Conservation (phyloP, 768 basidiomycete species). For the Phlegmacium glaucopus region DNA sequence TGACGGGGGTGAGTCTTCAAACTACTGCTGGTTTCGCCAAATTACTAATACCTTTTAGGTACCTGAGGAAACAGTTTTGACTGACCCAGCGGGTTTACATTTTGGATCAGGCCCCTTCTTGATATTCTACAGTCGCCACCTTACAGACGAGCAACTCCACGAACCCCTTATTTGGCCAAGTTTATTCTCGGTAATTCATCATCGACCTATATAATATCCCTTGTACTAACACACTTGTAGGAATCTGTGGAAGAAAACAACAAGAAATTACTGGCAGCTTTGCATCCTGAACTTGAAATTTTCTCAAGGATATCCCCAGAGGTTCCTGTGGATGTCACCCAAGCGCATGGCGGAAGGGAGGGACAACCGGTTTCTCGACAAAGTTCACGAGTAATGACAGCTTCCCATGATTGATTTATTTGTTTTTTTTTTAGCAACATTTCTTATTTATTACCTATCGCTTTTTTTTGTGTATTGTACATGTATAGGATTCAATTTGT, state of each 20-base stretch:
- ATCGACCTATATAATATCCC: not conserved
- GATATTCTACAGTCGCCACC: constrained; percentile 59
- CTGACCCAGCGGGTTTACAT: constrained; percentile 69
- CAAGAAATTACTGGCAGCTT: constrained; percentile 27
- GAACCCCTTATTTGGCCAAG: constrained; percentile 35
- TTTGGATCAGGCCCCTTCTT: constrained; percentile 76
- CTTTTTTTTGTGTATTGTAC: not conserved
- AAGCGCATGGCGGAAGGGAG: not conserved
- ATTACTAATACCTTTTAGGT: constrained; percentile 42
- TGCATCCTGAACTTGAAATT: constrained; percentile 31
- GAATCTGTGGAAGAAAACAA: constrained; percentile 33
- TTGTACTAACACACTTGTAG: constrained; percentile 17
- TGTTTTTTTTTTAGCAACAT: no score
- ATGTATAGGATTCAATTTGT: not conserved
- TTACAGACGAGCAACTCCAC: constrained; percentile 33
- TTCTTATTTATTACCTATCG: no score
- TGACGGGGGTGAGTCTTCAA: constrained; percentile 51
- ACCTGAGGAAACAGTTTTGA: constrained; percentile 63
- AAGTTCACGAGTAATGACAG: constrained; percentile 11
- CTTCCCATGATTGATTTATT: not conserved
- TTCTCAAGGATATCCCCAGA: constrained; percentile 17
- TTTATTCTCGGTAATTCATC: constrained; percentile 30
- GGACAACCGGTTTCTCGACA: constrained; percentile 5
- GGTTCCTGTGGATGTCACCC: not conserved
- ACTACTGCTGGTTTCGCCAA: not conserved